These are phyloP conservation scores for Mucor sp. DNA, from an alignment of 371 early-diverging fungal genomes.

Conservation along the genomic window DNA sequence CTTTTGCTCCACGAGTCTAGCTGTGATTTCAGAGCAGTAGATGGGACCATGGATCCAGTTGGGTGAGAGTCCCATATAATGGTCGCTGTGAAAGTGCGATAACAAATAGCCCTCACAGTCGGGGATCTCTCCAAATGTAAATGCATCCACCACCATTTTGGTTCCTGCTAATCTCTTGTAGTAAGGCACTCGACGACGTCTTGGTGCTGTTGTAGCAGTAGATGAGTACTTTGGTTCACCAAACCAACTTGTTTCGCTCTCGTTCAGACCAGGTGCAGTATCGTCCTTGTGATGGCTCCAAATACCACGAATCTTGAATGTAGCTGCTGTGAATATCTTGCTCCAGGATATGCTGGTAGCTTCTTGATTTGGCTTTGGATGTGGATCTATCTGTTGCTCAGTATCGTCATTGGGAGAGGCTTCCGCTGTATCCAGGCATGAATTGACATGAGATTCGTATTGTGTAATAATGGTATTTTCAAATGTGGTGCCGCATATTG, in stretches of 20 bases:
- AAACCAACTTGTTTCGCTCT: conserved; percentile 11
- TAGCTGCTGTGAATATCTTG: not conserved
- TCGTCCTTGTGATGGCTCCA: conserved; percentile 14
- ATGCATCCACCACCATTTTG: conserved; percentile 87
- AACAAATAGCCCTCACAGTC: conserved; percentile 84
- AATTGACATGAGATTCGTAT: not conserved
- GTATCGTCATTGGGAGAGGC: not conserved
- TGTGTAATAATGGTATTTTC: not conserved
- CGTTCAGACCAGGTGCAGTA: conserved; percentile 12
- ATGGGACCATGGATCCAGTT: conserved; percentile 78
- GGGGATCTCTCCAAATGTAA: conserved; percentile 74
- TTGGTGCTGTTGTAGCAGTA: not conserved
- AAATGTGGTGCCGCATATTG: not conserved
- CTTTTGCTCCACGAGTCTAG: conserved; percentile 68
- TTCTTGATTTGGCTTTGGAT: not conserved
- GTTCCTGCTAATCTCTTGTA: conserved; percentile 52
- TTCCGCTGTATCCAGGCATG: not conserved
- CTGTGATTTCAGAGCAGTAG: conserved; percentile 86
- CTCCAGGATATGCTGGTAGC: not conserved
- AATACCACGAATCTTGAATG: conserved; percentile 12
- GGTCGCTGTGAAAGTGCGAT: conserved; percentile 90
- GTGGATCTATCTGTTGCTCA: not conserved
- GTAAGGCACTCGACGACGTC: not conserved
- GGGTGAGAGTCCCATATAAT: conserved; percentile 79
- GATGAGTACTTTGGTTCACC: not conserved